Evolutionary conservation across 257 asterid species (phyloP).

Genomic region (Scutellaria minor): DNA sequence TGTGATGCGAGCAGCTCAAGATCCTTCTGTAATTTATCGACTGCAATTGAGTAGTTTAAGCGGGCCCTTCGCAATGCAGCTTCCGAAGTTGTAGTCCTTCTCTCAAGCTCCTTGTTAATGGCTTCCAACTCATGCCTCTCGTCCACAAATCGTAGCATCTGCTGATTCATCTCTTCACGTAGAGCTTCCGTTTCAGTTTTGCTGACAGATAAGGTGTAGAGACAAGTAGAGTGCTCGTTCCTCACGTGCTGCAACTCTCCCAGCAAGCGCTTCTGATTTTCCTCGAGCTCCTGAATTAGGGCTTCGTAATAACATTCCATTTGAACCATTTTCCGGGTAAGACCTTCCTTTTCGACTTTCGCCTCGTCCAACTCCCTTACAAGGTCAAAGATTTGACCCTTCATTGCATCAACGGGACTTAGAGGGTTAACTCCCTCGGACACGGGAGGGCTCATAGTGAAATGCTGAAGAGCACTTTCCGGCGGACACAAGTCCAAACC

Average conservation of each 20-base stretch:
- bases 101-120: constrained; percentile 79
- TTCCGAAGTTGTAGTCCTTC: constrained; percentile 76
- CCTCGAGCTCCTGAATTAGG: constrained; percentile 90
- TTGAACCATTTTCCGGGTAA: constrained; percentile 78
- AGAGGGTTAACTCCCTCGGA: constrained; percentile 59
- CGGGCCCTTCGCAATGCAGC: constrained; percentile 91
- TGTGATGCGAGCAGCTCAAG: constrained; percentile 95
- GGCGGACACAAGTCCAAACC: constrained; percentile 83
- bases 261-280: constrained; percentile 82
- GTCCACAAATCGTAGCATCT: constrained; percentile 58
- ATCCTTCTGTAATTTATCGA: constrained; percentile 90
- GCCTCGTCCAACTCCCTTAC: constrained; percentile 90
- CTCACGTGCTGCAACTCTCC: constrained; percentile 81
- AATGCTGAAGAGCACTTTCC: constrained; percentile 67
- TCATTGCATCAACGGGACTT: constrained; percentile 69
- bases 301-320: constrained; percentile 97
- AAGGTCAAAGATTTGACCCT: constrained; percentile 77
- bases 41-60: constrained; percentile 90
- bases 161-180: constrained; percentile 63
- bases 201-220: constrained; percentile 63
- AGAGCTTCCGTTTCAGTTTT: constrained; percentile 70
- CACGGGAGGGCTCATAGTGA: constrained; percentile 53
- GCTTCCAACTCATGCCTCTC: constrained; percentile 72
- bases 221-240: constrained; percentile 81
- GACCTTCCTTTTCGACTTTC: constrained; percentile 82